Evolutionary conservation across 2,329 filamentous ascomycete species (phyloP), one percentile per base, ranked within the genome.

Genomic region (Chaetomium globosum): DNA sequence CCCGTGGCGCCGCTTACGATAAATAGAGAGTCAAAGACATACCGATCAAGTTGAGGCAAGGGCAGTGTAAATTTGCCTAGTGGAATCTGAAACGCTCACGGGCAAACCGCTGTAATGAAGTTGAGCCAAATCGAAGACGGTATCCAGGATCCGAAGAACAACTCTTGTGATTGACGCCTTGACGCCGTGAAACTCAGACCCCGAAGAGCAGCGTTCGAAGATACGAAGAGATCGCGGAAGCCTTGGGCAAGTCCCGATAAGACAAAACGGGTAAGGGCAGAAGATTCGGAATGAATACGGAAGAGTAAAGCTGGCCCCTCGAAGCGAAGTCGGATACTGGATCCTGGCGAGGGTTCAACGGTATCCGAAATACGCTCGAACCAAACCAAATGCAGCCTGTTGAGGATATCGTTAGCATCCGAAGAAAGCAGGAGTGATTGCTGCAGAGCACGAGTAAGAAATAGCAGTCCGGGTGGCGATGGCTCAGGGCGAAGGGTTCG

Each of bases 141-240:
- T 63, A 65, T 65, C 59, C 59, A 65, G 64, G 60, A 66, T 28
- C 48, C 60, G 48, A 64, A 59, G 46, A 55, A 57, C 60, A 61
- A 61, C 53, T 54, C 39, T 58, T 36, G 46, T 13, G n/a, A 21
- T 54, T 10, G 67, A 69, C 66, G 65, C 68, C 68, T 66, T 67
- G 63, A 71, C 69, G 65, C 69, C 68, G 64, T 59, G 58, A 68
- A 69, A 70, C 67, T 66, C 63, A 64, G 52, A 67, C 62, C 58
- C 59, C 61, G 66, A 61, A 54, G 59, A 68, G 52, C 57, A 67
- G 63, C 59, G 59, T 51, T 61, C 59, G 48, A 68, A 70, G 61
- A 69, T 69, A 33, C 53, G 33, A 61, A 56, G 61, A 65, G 62
- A 67, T 62, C 21, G 31, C 54, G 31, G 49, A 53, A 55, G 54